Conservation (phyloP, 371 early-diverging fungal species). For the Mucor racemosus region DNA sequence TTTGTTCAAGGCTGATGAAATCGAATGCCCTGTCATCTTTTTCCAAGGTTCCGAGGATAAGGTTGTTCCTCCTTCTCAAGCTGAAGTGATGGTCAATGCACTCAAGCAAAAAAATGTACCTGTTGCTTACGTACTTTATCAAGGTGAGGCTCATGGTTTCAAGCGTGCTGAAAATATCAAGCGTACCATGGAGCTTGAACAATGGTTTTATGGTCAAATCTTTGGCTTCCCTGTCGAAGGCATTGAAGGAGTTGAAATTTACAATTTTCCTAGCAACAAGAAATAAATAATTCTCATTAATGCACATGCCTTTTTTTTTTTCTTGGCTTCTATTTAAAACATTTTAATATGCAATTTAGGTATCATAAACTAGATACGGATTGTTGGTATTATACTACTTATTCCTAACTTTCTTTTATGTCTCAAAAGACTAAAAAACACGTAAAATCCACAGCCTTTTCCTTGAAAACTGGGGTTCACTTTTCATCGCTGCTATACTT, state of each 20-base stretch:
- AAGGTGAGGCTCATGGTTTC: constrained; percentile 77
- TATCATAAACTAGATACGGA: no score
- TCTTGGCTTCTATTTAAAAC: no score
- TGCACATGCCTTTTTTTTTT: no score
- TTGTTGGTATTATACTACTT: no score
- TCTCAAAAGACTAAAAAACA: no score
- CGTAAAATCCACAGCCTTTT: no score
- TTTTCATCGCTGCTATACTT: no score
- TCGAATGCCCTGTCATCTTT: constrained; percentile 72
- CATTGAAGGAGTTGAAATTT: constrained; percentile 48
- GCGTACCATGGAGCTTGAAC: constrained; percentile 54
- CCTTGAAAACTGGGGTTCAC: no score
- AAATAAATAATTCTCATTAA: constrained; percentile 4
- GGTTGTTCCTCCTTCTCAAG: constrained; percentile 79
- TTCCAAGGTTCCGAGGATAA: constrained; percentile 81
- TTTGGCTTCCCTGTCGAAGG: constrained; percentile 53
- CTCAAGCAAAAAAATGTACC: constrained; percentile 62
- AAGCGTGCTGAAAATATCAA: constrained; percentile 54
- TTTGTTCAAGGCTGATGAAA: constrained; percentile 57
- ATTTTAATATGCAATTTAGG: no score
- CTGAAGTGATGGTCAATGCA: constrained; percentile 73
- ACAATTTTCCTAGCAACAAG: constrained; percentile 32
- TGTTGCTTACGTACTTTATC: constrained; percentile 72
- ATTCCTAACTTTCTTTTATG: no score
- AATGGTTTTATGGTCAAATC: constrained; percentile 59